Evolutionary conservation across 2,329 filamentous ascomycete species (phyloP), one percentile per base, ranked within the genome.

Genomic region (Penicillium hesseltinei): DNA sequence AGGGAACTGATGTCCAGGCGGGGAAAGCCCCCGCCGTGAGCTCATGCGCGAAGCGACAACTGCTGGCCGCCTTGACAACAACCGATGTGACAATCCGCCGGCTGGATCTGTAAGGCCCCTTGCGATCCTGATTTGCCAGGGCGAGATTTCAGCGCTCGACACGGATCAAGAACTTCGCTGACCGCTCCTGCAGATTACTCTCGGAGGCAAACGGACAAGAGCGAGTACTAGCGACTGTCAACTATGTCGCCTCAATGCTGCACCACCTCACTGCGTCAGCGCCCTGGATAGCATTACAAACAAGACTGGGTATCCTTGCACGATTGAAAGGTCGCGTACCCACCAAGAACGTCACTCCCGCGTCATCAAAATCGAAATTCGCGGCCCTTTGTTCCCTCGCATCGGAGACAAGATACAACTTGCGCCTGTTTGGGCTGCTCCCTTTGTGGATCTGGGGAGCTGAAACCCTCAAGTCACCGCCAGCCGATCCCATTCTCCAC

Each of bases 371-470:
- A 17, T 78, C 81, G 2, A 79, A 84, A 9, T 73, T 77, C 43
- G 74, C 85, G 38, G 80, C 83, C 17, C 70, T 76, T 49, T 73
- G 69, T 48, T 67, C 70, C 33, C 69, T 78, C 56, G 82, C 67
- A 77, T 91, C 69, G 8, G 75, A 79, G 63, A 76, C 74, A 19
- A 77, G 78, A 51, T 78, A 82, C 79, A 75, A 81, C 77, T 69
- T 79, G 38, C 75, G 77, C 15, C 80, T 96, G 15, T 84, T 86
- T 19, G 80, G 75, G 35, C 78, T 93, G 52, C 80, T 94, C 46
- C 83, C 92, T 0, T 80, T 97, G 31, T 96, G 90, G 88, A 88
- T 66, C 67, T 96, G 69, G 86, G 86, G 50, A 80, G 96, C 72
- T 89, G 90, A 74, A 78, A 87, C 62, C 54, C 77, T 87, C 66